phyloP scores from a whole-genome alignment of 202 grass and related monocot genomes.

The Schoenoplectus triqueter region DNA sequence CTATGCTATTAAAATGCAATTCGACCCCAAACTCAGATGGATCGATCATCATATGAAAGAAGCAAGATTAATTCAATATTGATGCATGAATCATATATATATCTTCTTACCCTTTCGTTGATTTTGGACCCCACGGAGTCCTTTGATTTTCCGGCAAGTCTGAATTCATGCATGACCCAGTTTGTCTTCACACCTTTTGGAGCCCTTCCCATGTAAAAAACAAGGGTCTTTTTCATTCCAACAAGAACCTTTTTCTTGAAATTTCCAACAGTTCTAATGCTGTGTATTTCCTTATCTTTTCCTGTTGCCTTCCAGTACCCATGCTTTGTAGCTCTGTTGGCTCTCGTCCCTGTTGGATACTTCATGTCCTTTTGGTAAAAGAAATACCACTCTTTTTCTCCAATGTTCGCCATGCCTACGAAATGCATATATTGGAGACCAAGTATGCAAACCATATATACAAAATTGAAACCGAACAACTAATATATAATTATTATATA shows the following conservation, averaged over 20 bases:
- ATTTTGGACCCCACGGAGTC: slow-evolving; percentile 20
- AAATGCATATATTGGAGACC: not conserved
- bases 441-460: slow-evolving; percentile 16
- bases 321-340: slow-evolving; percentile 74
- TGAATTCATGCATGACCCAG: slow-evolving; percentile 97
- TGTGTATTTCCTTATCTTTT: slow-evolving; percentile 70
- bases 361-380: slow-evolving; percentile 72
- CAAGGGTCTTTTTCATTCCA: slow-evolving; percentile 81
- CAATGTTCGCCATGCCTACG: slow-evolving; percentile 68
- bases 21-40: too few species aligned
- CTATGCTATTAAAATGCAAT: not conserved
- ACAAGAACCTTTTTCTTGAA: slow-evolving; percentile 40
- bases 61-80: not conserved
- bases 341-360: slow-evolving; percentile 67
- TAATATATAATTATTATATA: not conserved
- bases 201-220: slow-evolving; percentile 76
- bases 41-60: not conserved
- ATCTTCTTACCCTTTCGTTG: slow-evolving; percentile 46
- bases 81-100: not conserved
- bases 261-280: slow-evolving; percentile 4
- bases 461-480: not conserved
- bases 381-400: slow-evolving; percentile 84
- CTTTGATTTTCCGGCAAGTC: slow-evolving; percentile 58
- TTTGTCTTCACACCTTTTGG: slow-evolving; percentile 58
- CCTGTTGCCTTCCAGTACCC: slow-evolving; percentile 88